phyloP scores from a whole-genome alignment of 495 filamentous ascomycete genomes.

The Umbilicaria muhlenbergii region DNA sequence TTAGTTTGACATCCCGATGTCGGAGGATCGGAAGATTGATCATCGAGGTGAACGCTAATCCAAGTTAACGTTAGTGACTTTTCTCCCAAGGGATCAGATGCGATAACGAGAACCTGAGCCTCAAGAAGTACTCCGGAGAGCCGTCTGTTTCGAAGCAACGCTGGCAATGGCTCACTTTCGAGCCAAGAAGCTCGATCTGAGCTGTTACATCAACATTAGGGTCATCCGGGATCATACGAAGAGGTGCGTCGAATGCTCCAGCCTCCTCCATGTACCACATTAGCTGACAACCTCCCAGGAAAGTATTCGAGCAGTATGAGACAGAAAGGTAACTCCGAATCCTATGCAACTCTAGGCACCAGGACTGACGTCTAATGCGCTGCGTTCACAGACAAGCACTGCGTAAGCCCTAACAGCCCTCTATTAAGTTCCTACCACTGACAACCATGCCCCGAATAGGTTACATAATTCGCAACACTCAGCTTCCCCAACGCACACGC shows the following conservation, averaged over 20 bases:
- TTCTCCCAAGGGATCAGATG: too few relatives aligned
- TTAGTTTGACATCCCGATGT: too few relatives aligned
- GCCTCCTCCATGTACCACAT: background rate
- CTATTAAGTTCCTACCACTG: background rate
- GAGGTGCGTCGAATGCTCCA: constrained; percentile 23
- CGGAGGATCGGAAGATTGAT: too few relatives aligned
- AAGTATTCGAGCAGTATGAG: constrained; percentile 74
- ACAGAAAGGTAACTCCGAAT: constrained; percentile 51
- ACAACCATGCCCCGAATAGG: background rate
- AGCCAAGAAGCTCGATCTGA: constrained; percentile 73
- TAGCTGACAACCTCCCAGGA: constrained; percentile 19
- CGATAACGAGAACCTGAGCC: background rate
- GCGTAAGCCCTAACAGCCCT: constrained; percentile 21
- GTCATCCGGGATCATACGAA: constrained; percentile 88
- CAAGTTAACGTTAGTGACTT: too few relatives aligned
- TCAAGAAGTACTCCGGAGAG: background rate
- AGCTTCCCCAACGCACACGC: constrained; percentile 61
- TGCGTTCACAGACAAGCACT: constrained; percentile 64
- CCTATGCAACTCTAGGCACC: constrained; percentile 5
- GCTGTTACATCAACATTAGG: constrained; percentile 68
- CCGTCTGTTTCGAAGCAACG: too few relatives aligned
- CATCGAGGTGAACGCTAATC: too few relatives aligned
- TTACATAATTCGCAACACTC: constrained; percentile 86
- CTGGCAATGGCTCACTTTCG: constrained; percentile 60
- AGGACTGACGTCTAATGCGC: background rate